These are phyloP conservation scores for Claviceps quebecensis DNA, from an alignment of 2,329 filamentous ascomycete species.

Conservation along the genomic window DNA sequence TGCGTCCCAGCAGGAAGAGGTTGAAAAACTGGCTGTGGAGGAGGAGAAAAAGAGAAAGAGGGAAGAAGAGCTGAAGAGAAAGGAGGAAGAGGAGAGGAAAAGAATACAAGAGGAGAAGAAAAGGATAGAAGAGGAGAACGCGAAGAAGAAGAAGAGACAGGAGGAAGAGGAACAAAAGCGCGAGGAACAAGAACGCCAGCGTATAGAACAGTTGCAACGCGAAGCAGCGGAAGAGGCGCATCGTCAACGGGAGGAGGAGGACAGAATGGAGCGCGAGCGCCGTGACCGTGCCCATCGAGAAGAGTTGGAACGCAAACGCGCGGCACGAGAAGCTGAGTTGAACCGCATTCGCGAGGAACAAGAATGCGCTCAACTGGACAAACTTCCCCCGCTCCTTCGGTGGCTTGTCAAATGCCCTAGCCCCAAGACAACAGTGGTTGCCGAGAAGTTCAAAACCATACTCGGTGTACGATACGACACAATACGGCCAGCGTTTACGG, in stretches of 20 bases:
- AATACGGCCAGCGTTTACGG: conserved; percentile 38
- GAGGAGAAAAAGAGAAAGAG: conserved; percentile 28
- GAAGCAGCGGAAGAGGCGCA: conserved; percentile 36
- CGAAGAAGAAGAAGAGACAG: not conserved
- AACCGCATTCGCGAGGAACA: conserved; percentile 38
- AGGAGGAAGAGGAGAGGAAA: conserved; percentile 26
- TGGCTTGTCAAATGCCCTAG: conserved; percentile 43
- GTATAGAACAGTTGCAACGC: conserved; percentile 29
- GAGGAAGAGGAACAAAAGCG: conserved; percentile 23
- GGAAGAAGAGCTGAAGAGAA: conserved; percentile 30
- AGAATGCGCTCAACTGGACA: conserved; percentile 39
- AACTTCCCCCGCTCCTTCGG: conserved; percentile 43
- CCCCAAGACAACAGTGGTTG: conserved; percentile 35
- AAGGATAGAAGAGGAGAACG: conserved; percentile 9
- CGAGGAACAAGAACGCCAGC: conserved; percentile 32
- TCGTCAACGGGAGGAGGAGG: conserved; percentile 36
- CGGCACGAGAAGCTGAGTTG: conserved; percentile 36
- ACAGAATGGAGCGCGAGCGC: conserved; percentile 35
- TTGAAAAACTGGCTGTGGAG: conserved; percentile 22
- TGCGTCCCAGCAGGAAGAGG: conserved; percentile 21
- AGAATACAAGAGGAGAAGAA: conserved; percentile 22
- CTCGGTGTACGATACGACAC: conserved; percentile 52
- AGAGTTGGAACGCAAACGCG: conserved; percentile 33
- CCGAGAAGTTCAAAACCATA: conserved; percentile 40
- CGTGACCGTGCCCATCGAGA: conserved; percentile 28